A percentile compares a stretch with the other conserved stretches of the same genome.
Evolutionary conservation across 345 rosid species (phyloP).

Genomic region (Nasturtium officinale): DNA sequence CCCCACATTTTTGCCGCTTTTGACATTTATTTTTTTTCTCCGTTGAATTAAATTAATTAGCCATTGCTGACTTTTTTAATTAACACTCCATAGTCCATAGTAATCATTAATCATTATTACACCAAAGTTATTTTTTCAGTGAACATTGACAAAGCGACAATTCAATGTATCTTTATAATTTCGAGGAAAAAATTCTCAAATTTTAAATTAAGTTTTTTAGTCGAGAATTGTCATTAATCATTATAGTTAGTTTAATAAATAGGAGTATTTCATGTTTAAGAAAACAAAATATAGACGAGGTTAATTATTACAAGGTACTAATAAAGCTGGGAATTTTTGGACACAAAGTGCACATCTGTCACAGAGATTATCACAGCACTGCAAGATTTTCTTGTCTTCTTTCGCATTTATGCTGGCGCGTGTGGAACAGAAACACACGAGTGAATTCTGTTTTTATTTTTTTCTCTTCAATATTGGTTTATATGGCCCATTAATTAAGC

Average conservation of each 20-base stretch:
- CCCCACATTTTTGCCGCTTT: conserved; percentile 35
- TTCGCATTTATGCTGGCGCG: neutral
- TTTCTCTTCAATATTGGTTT: neutral
- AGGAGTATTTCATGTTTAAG: neutral
- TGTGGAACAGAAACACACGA: conserved; percentile 1
- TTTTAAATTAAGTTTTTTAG: conserved; percentile 13
- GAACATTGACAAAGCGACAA: conserved; percentile 41
- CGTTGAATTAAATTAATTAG: neutral
- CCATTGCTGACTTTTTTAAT: neutral
- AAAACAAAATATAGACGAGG: neutral
- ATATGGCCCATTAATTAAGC: neutral
- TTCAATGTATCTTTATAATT: conserved; percentile 23
- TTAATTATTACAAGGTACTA: conserved; percentile 35
- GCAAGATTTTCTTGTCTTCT: conserved; percentile 22
- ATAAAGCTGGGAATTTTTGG: conserved; percentile 22
- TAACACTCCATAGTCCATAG: neutral
- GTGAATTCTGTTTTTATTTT: no score
- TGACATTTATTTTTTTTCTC: neutral
- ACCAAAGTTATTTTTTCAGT: conserved; percentile 17
- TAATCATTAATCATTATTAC: conserved; percentile 34
- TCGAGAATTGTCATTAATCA: no score
- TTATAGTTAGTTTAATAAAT: no score
- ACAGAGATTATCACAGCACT: conserved; percentile 24
- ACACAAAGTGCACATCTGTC: conserved; percentile 27
- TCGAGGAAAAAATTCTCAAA: neutral